These are phyloP conservation scores for Microcos paniculata DNA, from an alignment of 345 rosid genomes.

Conservation along the genomic window DNA sequence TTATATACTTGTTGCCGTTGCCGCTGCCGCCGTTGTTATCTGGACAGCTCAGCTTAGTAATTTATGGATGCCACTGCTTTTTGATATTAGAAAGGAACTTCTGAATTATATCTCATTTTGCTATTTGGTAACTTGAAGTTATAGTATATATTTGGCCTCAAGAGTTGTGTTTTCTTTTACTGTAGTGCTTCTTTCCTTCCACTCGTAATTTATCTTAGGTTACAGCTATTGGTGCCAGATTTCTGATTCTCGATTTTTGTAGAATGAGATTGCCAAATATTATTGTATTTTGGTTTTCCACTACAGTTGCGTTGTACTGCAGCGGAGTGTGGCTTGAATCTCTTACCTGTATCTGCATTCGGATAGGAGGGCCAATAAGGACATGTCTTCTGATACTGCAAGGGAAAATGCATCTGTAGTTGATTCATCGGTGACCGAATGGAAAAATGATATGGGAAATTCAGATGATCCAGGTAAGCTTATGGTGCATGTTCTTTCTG, in stretches of 20 bases:
- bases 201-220: not conserved
- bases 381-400: conserved; percentile 82
- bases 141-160: not conserved
- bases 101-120: not conserved
- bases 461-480: conserved; percentile 71
- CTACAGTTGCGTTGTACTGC: not conserved
- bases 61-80: not conserved
- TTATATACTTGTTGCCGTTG: not conserved
- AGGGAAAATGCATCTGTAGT: conserved; percentile 88
- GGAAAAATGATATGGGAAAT: conserved; percentile 66
- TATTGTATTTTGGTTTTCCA: not conserved
- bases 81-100: not conserved
- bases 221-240: not conserved
- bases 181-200: not conserved
- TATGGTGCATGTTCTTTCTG: not conserved
- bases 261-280: not conserved
- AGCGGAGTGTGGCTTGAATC: conserved; percentile 5
- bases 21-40: no score
- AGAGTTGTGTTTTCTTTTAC: not conserved
- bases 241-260: not conserved
- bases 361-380: conserved; percentile 31
- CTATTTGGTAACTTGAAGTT: not conserved
- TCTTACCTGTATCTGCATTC: conserved; percentile 12
- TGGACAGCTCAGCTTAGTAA: not conserved
- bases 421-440: conserved; percentile 82